Percentiles rank a stretch among this genome's conserved stretches.
Evolutionary conservation across 1,139 yeast genomes (phyloP).

Genomic region (Debaryomyces fabryi): DNA sequence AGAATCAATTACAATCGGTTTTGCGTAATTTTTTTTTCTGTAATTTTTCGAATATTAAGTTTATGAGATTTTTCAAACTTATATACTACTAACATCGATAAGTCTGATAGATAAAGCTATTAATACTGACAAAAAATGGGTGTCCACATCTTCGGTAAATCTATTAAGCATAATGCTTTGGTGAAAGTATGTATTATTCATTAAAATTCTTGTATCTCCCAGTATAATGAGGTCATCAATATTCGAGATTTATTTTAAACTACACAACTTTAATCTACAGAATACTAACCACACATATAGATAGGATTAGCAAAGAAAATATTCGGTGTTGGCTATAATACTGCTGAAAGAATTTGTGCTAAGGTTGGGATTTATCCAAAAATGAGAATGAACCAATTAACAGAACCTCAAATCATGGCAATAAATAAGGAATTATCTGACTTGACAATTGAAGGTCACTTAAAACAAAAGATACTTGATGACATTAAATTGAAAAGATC

Average conservation of each 20-base stretch:
- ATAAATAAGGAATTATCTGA: conserved; percentile 85
- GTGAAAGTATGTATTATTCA: conserved; percentile 37
- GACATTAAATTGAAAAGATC: conserved; percentile 80
- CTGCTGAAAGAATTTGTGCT: conserved; percentile 82
- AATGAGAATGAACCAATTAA: conserved; percentile 91
- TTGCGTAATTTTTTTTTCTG: conserved; percentile 6
- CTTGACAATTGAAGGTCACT: conserved; percentile 82
- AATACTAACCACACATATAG: conserved; percentile 26
- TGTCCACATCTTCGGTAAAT: conserved; percentile 74
- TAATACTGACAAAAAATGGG: conserved; percentile 47
- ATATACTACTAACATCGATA: neutral
- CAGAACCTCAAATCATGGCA: conserved; percentile 85
- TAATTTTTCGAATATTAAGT: neutral
- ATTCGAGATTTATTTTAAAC: neutral
- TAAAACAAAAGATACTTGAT: conserved; percentile 73
- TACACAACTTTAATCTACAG: neutral
- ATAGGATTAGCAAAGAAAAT: conserved; percentile 80
- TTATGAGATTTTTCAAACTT: neutral
- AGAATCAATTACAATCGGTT: neutral
- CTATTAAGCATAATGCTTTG: conserved; percentile 56
- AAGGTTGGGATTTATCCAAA: conserved; percentile 88
- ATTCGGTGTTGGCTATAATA: conserved; percentile 78
- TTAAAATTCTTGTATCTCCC: neutral
- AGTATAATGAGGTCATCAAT: neutral
- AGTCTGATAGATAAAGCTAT: neutral